Conservation (phyloP, 371 early-diverging fungal genomes). For the Mortierella sp. region DNA sequence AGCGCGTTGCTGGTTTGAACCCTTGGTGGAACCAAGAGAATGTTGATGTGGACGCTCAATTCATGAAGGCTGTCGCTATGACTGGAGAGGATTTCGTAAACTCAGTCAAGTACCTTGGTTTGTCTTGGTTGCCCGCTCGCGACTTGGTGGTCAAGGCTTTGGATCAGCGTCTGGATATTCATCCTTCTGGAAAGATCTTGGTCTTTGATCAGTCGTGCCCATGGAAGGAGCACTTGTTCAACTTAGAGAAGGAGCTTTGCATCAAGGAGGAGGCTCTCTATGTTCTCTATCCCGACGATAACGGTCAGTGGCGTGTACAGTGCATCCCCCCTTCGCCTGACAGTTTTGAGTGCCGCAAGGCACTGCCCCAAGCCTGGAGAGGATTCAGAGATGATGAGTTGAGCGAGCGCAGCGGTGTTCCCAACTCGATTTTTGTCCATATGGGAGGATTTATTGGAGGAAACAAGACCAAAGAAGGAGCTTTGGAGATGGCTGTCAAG, state of each 20-base stretch:
- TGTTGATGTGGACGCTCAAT: slow-evolving; percentile 80
- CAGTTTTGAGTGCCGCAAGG: slow-evolving; percentile 89
- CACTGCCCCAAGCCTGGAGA: slow-evolving; percentile 96
- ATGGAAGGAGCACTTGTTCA: slow-evolving; percentile 93
- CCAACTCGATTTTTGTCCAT: slow-evolving; percentile 96
- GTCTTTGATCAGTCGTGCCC: slow-evolving; percentile 88
- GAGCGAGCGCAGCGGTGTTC: slow-evolving; percentile 79
- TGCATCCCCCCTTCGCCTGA: slow-evolving; percentile 82
- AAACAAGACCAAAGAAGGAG: slow-evolving; percentile 78
- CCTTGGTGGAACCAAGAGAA: slow-evolving; percentile 93
- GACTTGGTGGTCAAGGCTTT: slow-evolving; percentile 82
- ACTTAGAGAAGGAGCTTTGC: slow-evolving; percentile 72
- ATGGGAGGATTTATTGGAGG: slow-evolving; percentile 95
- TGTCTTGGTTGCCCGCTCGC: slow-evolving; percentile 92
- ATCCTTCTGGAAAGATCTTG: slow-evolving; percentile 85
- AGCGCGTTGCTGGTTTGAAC: slow-evolving; percentile 88
- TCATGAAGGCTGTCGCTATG: slow-evolving; percentile 79
- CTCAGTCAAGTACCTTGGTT: slow-evolving; percentile 73
- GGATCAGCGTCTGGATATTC: slow-evolving; percentile 68
- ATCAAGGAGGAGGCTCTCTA: slow-evolving; percentile 72
- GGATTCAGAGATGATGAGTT: slow-evolving; percentile 94
- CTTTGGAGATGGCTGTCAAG: slow-evolving; percentile 75
- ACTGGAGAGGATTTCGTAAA: slow-evolving; percentile 84
- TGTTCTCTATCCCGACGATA: slow-evolving; percentile 88
- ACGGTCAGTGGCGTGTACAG: slow-evolving; percentile 81